Percentiles rank a stretch among this genome's conserved stretches.
phyloP scores from a whole-genome alignment of 2,329 filamentous ascomycete genomes.

The Venturia effusa region DNA sequence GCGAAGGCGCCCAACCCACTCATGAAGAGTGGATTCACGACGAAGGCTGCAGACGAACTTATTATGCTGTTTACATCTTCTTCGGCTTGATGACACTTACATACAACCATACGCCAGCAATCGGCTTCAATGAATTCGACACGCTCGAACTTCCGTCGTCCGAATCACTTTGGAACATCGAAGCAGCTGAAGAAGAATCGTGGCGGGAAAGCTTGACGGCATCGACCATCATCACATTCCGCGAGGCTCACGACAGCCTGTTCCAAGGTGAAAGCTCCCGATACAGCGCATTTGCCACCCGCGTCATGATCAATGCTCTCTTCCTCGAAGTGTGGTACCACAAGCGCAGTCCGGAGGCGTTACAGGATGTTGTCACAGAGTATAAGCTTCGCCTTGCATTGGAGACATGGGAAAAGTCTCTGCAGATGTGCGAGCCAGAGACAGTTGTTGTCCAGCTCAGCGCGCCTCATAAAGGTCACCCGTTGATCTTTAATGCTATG shows the following conservation, averaged over 20 bases:
- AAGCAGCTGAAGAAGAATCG: slow-evolving; percentile 62
- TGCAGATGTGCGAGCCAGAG: slow-evolving; percentile 88
- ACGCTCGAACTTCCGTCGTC: slow-evolving; percentile 85
- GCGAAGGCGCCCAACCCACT: slow-evolving; percentile 62
- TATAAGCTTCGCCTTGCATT: slow-evolving; percentile 93
- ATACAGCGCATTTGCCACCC: slow-evolving; percentile 94
- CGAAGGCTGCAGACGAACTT: slow-evolving; percentile 90
- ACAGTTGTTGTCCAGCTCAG: slow-evolving; percentile 78
- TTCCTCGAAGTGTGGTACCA: slow-evolving; percentile 99
- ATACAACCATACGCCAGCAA: slow-evolving; percentile 95
- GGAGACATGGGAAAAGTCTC: slow-evolving; percentile 97
- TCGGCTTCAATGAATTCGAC: slow-evolving; percentile 97
- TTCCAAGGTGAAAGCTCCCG: slow-evolving; percentile 85
- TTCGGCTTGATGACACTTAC: slow-evolving; percentile 90
- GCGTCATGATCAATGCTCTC: slow-evolving; percentile 96
- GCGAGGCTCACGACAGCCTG: slow-evolving; percentile 86
- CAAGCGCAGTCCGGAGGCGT: slow-evolving; percentile 92
- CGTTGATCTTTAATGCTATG: slow-evolving; percentile 95
- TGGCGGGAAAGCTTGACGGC: slow-evolving; percentile 71
- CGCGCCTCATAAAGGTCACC: slow-evolving; percentile 90
- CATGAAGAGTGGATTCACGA: slow-evolving; percentile 93
- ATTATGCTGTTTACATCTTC: slow-evolving; percentile 98
- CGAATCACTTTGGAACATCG: slow-evolving; percentile 87
- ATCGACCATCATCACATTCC: slow-evolving; percentile 71
- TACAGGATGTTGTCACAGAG: slow-evolving; percentile 95